Evolutionary conservation across 208 protist genomes (phyloP), one percentile per base, ranked within the genome.

Genomic region (Angomonas deanei): DNA sequence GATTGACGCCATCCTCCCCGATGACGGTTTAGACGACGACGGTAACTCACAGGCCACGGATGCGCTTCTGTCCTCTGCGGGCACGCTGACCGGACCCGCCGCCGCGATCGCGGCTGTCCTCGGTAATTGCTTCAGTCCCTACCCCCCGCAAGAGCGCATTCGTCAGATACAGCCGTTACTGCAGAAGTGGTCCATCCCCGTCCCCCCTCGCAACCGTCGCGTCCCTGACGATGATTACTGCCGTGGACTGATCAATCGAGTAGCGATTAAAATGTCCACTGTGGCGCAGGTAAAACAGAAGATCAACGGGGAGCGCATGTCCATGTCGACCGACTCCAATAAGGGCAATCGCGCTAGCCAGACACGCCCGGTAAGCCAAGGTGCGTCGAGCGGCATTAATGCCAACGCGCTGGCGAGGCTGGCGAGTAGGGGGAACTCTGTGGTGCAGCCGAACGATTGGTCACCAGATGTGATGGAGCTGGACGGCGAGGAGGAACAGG

Each of bases 131-230:
- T 86, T 79, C 61, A 70, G 64, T 39, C 62, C 79, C 15, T 82
- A 77, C 60, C 71, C 74, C 0, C 34, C 64, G 1, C 32, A 19
- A 23, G 68, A 66, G 30, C 77, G 77, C 11, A 26, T 70, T 5
- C 70, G 70, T 27, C 65, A 69, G 63, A 47, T 79, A 58, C 72
- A 83, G 56, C 67, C 76, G 27, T 49, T 83, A 48, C 62, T 74
- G 17, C n/a, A 71, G 54, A 68, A 70, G 36, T 83, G 72, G 69
- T 64, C 27, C 42, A 60, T 74, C 27, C 21, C 30, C 2, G 48
- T 64, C 1, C 54, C 68, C 8, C 66, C 57, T 3, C 65, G 66
- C 13, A 24, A 21, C 8, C 33, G 48, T 19, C 33, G 55, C 52
- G 23, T 70, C 13, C 28, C 66, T 2, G 60, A 74, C 15, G 63